Conservation (phyloP, 768 basidiomycete genomes). For the Leccinum subgranulosum region DNA sequence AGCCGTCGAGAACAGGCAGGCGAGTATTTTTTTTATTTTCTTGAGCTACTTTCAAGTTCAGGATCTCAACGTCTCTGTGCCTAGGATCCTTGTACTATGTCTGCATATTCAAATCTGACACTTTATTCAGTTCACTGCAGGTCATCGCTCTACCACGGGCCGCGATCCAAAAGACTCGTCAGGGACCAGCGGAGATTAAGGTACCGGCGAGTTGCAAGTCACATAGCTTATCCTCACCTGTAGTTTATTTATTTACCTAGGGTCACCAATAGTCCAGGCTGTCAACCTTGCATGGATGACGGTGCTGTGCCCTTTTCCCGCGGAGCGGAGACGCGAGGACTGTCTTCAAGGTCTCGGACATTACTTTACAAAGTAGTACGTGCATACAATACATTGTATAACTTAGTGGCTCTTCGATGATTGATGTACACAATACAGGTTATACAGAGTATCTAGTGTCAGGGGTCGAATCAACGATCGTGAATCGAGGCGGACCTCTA, state of each 20-base stretch:
- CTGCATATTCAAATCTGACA: neutral
- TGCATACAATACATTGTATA: neutral
- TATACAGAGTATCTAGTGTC: neutral
- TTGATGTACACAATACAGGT: neutral
- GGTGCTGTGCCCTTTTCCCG: too few species aligned
- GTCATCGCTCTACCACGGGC: too few species aligned
- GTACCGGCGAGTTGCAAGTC: neutral
- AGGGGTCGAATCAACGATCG: neutral
- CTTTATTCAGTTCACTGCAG: too few species aligned
- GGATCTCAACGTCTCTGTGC: neutral
- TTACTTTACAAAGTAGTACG: neutral
- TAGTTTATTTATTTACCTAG: neutral
- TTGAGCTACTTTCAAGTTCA: neutral
- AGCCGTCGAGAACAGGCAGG: neutral
- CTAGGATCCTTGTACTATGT: too few species aligned
- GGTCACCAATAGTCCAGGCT: neutral
- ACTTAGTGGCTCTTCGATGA: neutral
- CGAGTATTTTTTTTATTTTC: rapidly evolving
- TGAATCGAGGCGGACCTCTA: neutral
- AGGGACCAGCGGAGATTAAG: neutral
- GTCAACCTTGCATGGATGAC: neutral
- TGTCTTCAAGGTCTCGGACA: neutral
- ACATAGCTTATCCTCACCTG: neutral
- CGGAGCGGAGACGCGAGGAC: neutral
- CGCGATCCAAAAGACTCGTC: neutral